A percentile compares a stretch with the other conserved stretches of the same genome.
Conservation (phyloP, 371 early-diverging fungal genomes). For the Mucor mucedo region DNA sequence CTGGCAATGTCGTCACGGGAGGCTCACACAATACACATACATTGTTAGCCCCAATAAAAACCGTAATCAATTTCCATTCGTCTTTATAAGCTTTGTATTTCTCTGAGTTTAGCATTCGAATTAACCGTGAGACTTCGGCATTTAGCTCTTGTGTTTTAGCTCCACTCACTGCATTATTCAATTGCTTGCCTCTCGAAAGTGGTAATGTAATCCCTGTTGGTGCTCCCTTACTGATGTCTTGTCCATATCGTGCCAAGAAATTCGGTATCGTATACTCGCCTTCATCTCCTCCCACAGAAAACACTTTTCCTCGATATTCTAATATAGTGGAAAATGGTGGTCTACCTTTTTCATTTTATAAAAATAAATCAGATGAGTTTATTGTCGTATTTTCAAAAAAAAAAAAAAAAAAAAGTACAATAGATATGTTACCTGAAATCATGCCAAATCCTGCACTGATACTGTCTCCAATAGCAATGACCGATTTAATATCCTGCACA, state of each 20-base stretch:
- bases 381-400: not conserved
- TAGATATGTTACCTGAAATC: constrained; percentile 37
- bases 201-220: constrained; percentile 62
- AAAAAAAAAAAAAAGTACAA: too few species aligned
- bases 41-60: constrained; percentile 77
- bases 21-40: constrained; percentile 63
- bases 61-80: constrained; percentile 69
- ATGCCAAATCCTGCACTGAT: constrained; percentile 75
- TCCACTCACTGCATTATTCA: constrained; percentile 72
- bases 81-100: constrained; percentile 38
- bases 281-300: constrained; percentile 64
- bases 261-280: constrained; percentile 64
- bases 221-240: constrained; percentile 45
- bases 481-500: constrained; percentile 64
- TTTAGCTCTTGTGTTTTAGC: constrained; percentile 51
- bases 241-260: constrained; percentile 51
- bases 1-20: constrained; percentile 39
- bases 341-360: constrained; percentile 36
- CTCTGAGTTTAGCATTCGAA: constrained; percentile 18
- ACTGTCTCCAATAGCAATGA: constrained; percentile 74
- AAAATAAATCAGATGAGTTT: not conserved
- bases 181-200: constrained; percentile 56
- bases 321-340: constrained; percentile 58
- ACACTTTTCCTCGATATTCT: constrained; percentile 71
- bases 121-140: constrained; percentile 34